Evolutionary conservation across 768 basidiomycete species (phyloP).

Genomic region (Tylopilus felleus): DNA sequence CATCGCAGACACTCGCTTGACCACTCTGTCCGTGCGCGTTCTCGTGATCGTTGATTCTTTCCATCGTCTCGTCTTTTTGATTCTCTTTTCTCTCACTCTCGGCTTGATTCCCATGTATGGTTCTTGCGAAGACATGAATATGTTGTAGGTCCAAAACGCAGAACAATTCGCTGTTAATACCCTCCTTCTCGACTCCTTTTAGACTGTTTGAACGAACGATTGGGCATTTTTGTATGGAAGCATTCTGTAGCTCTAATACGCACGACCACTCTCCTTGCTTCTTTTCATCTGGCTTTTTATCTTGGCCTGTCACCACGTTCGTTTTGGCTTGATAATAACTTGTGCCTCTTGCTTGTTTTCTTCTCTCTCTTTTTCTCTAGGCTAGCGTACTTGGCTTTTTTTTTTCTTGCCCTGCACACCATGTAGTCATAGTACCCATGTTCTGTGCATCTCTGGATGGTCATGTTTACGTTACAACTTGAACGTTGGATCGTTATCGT

Average conservation of each 20-base stretch:
- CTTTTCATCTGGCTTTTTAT: background rate
- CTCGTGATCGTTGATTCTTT: conserved; percentile 20
- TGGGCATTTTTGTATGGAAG: conserved; percentile 17
- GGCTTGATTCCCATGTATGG: conserved; percentile 6
- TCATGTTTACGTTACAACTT: background rate
- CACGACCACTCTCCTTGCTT: conserved; percentile 21
- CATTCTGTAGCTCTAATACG: conserved; percentile 30
- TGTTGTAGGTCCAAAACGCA: conserved; percentile 1
- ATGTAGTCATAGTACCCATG: conserved; percentile 29
- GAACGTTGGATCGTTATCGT: background rate
- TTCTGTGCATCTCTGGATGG: conserved; percentile 8
- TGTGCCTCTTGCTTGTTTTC: conserved; percentile 15
- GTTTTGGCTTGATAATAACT: conserved; percentile 15
- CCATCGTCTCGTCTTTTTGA: background rate
- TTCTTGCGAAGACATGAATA: background rate
- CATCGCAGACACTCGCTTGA: conserved; percentile 51
- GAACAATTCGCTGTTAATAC: conserved; percentile 13
- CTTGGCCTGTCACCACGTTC: background rate
- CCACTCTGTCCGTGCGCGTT: conserved; percentile 18
- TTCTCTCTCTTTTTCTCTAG: background rate
- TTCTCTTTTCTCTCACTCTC: background rate
- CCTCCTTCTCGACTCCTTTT: conserved; percentile 7
- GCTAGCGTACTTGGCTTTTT: conserved; percentile 2
- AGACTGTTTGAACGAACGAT: conserved; percentile 19
- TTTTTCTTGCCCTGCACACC: conserved; percentile 13